These are phyloP conservation scores for Aeschynomene evenia DNA, from an alignment of 306 rosid species.

Conservation along the genomic window DNA sequence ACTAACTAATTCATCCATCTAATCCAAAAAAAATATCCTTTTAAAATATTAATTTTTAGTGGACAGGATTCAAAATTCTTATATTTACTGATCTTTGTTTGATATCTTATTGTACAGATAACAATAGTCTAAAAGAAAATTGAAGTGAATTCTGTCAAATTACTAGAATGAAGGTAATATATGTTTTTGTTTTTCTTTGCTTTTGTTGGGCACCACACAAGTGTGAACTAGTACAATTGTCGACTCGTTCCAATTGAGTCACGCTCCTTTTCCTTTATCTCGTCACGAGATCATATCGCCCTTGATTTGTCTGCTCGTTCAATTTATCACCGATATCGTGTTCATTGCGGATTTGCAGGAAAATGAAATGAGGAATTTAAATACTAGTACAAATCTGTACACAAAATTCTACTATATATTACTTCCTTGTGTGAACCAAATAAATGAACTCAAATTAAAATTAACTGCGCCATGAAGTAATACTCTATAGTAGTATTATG, in stretches of 20 bases:
- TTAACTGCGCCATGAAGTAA: background rate
- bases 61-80: no score
- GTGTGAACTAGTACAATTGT: conserved; percentile 11
- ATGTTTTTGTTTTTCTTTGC: no score
- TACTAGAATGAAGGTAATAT: no score
- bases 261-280: background rate
- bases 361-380: background rate
- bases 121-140: no score
- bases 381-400: no score
- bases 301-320: background rate
- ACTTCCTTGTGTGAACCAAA: background rate
- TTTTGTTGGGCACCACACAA: conserved; percentile 3
- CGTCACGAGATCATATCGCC: background rate
- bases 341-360: background rate
- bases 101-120: no score
- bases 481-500: no score
- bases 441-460: background rate
- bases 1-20: no score
- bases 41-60: no score
- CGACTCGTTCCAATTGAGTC: background rate
- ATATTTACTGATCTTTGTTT: no score
- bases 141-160: no score
- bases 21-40: no score
- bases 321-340: background rate
- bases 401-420: background rate